Evolutionary conservation across 805 yeast species (phyloP), one percentile per base, ranked within the genome.

Genomic region (Wickerhamomyces mucosus): DNA sequence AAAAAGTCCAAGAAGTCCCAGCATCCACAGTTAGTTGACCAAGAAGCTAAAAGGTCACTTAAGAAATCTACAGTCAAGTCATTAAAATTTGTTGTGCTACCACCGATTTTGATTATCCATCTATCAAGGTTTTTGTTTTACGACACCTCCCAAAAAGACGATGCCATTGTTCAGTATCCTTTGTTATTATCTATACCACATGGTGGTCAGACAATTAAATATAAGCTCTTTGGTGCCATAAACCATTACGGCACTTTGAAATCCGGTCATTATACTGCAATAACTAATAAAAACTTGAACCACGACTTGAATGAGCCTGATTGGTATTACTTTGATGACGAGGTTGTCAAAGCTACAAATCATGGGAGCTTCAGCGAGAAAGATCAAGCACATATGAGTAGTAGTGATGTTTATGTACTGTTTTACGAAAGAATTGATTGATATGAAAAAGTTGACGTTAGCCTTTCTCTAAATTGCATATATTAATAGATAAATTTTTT

Each of bases 251-350:
- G 94, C 2, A 69, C 70, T 26, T 57, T 79, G 33, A 69, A 72
- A 36, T 74, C 82, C 30, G 94, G 94, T 0, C 94, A 81, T 51
- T 81, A 81, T 47, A 81, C 88, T 1, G 62, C 85, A 1, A 54
- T 78, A 28, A 75, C 78, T 3, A 70, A 75, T 43, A 76, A 56
- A 38, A 54, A 51, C 26, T 50, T 60, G 27, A 53, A 56, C 6
- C 63, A 65, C 36, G 55, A 50, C 28, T 35, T 59, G 26, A 34
- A 42, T 1, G 35, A 48, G 6, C 75, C 75, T 21, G 60, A 61
- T 42, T 81, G 92, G 92, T 75, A 78, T 39, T 68, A 68, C 39
- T 81, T 81, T 52, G 89, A 81, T 49, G 94, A 81, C 53, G 89
- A 80, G 31, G 59, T 56, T 26, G 69, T 69, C 24, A 61, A 65